These are phyloP conservation scores for Podila verticillata DNA, from an alignment of 192 early-diverging fungal genomes.

Conservation along the genomic window DNA sequence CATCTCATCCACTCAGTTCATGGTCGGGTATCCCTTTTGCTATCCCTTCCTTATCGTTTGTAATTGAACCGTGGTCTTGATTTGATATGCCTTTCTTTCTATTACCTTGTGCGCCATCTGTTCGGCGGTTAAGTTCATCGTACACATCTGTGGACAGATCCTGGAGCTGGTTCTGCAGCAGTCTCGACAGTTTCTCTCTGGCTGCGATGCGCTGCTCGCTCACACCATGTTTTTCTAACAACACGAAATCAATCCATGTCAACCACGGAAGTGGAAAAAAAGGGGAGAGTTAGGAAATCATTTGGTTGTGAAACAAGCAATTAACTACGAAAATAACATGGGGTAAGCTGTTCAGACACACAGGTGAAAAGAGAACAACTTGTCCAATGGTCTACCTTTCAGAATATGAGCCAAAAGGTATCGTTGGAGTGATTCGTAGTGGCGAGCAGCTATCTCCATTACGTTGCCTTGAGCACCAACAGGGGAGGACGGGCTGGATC, in stretches of 20 bases:
- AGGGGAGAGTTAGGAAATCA: not conserved
- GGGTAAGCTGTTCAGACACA: no score
- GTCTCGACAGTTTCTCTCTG: conserved; percentile 80
- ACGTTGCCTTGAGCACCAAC: conserved; percentile 25
- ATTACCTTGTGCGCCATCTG: conserved; percentile 68
- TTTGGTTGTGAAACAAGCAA: not conserved
- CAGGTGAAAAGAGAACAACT: not conserved
- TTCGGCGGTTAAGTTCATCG: conserved; percentile 88
- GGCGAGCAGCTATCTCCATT: conserved; percentile 58
- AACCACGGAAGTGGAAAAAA: conserved; percentile 4
- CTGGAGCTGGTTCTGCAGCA: conserved; percentile 87
- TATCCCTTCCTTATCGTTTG: not conserved
- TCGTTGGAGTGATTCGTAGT: conserved; percentile 62
- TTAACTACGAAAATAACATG: not conserved
- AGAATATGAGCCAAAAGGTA: conserved; percentile 61
- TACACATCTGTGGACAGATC: conserved; percentile 96
- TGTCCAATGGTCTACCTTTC: conserved; percentile 27
- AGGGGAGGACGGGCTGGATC: conserved; percentile 39
- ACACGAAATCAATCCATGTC: conserved; percentile 3
- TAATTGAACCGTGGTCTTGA: not conserved
- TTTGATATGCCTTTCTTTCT: not conserved
- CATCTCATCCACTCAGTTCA: no score
- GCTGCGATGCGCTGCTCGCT: conserved; percentile 59
- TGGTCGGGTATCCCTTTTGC: no score
- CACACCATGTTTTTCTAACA: conserved; percentile 52